These are phyloP conservation scores for Colletotrichum sp. DNA, from an alignment of 2,329 filamentous ascomycete genomes.

Conservation along the genomic window DNA sequence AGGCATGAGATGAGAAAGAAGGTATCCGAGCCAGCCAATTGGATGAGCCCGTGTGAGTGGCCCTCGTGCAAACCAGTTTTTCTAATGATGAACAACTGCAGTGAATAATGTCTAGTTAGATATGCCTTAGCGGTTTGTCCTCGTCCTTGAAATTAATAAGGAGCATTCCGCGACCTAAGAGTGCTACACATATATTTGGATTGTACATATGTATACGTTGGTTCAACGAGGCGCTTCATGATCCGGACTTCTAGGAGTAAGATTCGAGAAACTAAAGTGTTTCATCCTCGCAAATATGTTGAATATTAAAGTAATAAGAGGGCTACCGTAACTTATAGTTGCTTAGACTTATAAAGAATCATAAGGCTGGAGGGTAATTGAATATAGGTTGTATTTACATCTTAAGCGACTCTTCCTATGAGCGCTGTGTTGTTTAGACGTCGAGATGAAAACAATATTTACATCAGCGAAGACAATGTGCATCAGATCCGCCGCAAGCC, in stretches of 20 bases:
- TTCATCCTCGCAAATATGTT: rapidly evolving
- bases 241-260: rapidly evolving
- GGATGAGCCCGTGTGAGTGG: no score
- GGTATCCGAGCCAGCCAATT: background rate
- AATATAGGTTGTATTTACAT: rapidly evolving
- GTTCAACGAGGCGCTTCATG: rapidly evolving
- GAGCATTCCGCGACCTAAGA: no score
- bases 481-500: rapidly evolving
- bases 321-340: rapidly evolving
- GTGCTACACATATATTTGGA: no score
- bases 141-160: no score
- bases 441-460: rapidly evolving
- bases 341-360: rapidly evolving
- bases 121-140: no score
- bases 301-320: rapidly evolving
- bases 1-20: background rate
- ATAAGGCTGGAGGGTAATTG: rapidly evolving
- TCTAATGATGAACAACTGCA: no score
- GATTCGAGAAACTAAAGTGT: rapidly evolving
- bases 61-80: no score
- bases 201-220: no score
- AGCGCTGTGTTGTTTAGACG: rapidly evolving
- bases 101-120: no score
- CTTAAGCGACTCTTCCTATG: rapidly evolving
- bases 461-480: rapidly evolving